Base-by-base conservation (phyloP, 2,329 filamentous ascomycete genomes). In the Cercospora sp. region DNA sequence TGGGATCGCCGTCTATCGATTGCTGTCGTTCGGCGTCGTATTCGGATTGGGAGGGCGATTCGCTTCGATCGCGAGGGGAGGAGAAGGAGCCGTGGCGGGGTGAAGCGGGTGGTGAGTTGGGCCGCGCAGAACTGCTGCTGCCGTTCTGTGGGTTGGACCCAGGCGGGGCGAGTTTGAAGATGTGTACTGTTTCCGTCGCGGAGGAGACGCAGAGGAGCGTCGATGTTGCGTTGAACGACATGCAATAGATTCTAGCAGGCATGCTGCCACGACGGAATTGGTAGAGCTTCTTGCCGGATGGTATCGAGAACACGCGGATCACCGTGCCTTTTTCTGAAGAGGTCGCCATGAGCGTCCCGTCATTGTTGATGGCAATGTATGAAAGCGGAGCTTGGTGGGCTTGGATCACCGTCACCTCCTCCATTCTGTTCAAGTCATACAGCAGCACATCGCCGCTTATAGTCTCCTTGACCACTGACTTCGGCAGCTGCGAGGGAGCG, bases 261-360 rank as follows among this genome's bases (percentile, higher is more conserved):
- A 97, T 97, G 2, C 94, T 97, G 53, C 95, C 95, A 71, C 95
- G 89, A 68, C 95, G 89, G 81, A 99, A 99, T 78, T 99, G 94
- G 79, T 94, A 98, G 18, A 99, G 86, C 80, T 98, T 99, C 76
- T 94, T 90, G 10, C 92, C 95, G 71, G 90, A 89, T 2, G 95
- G 95, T 1, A 99, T 88, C 0, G 92, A 93, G 80, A 99, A 99
- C 63, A 99, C 93, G 16, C 95, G 90, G 71, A 99, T 97, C 69
- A 99, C 97, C 0, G 95, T 99, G 71, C 95, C 95, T 63, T 97
- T 99, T 79, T 99, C 95, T 24, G 94, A 98, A 1, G 95, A 93
- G 1, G 95, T 99, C 13, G 95, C 95, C 55, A 99, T 85, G 53
- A 97, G 81, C 3, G 92, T 97, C 12, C 95, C 95, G 69, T 97